Conservation (phyloP, 495 filamentous ascomycete species). For the Wilcoxina mikolae region DNA sequence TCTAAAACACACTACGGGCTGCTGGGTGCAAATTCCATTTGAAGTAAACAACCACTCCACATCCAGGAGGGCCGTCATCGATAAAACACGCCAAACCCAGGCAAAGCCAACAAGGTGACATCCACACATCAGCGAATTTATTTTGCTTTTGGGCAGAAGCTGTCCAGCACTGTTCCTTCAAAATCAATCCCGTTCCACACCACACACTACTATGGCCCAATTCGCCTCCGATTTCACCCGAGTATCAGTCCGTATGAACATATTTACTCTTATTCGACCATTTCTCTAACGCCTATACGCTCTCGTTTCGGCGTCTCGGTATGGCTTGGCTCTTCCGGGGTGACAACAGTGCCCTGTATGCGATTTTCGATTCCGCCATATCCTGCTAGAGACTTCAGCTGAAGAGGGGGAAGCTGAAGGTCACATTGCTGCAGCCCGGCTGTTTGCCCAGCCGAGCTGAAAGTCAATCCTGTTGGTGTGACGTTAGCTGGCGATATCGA, state of each 20-base stretch:
- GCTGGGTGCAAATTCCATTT: neutral
- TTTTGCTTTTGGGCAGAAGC: too few relatives aligned
- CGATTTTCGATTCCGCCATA: constrained; percentile 12
- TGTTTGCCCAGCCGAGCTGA: constrained; percentile 11
- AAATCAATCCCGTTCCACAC: neutral
- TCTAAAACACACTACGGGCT: neutral
- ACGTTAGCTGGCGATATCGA: constrained; percentile 16
- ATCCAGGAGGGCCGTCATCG: neutral
- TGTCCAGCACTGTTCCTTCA: neutral
- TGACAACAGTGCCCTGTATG: constrained; percentile 4
- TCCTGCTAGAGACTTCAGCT: constrained; percentile 12
- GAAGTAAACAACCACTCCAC: neutral
- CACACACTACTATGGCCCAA: neutral
- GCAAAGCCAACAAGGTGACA: too few relatives aligned
- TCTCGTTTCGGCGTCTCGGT: constrained; percentile 22
- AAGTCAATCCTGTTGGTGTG: constrained; percentile 1
- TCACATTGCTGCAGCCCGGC: constrained; percentile 16
- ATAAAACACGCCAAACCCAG: neutral
- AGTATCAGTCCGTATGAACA: neutral
- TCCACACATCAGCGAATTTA: too few relatives aligned
- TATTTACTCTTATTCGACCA: constrained; percentile 20
- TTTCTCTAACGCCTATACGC: constrained; percentile 27
- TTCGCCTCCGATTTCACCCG: neutral
- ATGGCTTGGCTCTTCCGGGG: constrained; percentile 12
- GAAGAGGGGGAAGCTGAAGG: constrained; percentile 24